Evolutionary conservation across 176 grass and related monocot genomes (phyloP), one percentile per base, ranked within the genome.

Genomic region (Bolboschoenus planiculmis): DNA sequence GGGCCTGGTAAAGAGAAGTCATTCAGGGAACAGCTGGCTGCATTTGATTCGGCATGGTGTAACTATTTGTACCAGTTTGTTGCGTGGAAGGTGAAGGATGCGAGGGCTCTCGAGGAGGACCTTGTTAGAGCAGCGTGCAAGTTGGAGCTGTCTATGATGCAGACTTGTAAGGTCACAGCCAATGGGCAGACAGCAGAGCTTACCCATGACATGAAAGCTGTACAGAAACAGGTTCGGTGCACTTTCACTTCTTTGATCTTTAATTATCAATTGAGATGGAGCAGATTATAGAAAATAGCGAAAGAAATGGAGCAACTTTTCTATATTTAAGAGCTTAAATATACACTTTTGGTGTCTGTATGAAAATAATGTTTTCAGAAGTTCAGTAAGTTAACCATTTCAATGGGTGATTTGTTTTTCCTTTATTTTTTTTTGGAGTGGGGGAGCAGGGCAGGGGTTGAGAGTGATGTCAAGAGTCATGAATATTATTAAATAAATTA

Each of bases 131-230:
- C 89, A 77, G 96, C 96, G 60, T 99, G 96, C 86, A 90, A 95
- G 64, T 81, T 99, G 72, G 93, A 99, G 83, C 56, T 99, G 14
- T 99, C 96, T 81, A 99, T 95, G 96, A 99, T 99, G 92, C 96
- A 95, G 83, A 99, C 91, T 78, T 95, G 92, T 80, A 99, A 90
- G 77, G 30, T 95, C 74, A 91, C 79, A 80, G 78, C 56, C 0
- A 62, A 87, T 20, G 86, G 92, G 7, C 84, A 91, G 63, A 90
- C 83, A 65, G 47, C 81, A 43, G 77, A 90, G 54, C 92, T 91
- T 83, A 93, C 83, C 50, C 93, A 99, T 89, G 96, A 99, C 85
- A 95, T 91, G 92, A 91, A 88, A 75, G 96, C 96, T 3, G 94
- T 99, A 55, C 91, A 95, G 71, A 90, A 93, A 81, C 96, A 99